A percentile compares a stretch with the other conserved stretches of the same genome.
These are phyloP conservation scores for Atkinsonella hypoxylon DNA, from an alignment of 2,329 filamentous ascomycete genomes.

Conservation along the genomic window DNA sequence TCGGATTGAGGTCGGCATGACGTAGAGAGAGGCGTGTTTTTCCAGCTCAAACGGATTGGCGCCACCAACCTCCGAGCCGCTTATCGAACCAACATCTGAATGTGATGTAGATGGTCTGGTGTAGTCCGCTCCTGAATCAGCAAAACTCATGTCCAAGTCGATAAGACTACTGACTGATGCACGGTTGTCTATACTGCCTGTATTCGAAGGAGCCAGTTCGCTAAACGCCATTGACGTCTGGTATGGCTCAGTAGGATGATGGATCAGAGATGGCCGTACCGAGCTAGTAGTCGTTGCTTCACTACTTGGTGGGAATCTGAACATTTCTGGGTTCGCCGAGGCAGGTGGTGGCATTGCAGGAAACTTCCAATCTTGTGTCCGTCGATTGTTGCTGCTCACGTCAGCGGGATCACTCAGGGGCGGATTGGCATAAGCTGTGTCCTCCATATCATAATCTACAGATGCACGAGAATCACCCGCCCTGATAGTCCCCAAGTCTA, in stretches of 20 bases:
- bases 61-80: constrained; percentile 42
- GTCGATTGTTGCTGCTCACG: constrained; percentile 33
- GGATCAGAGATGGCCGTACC: constrained; percentile 32
- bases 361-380: constrained; percentile 47
- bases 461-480: constrained; percentile 34
- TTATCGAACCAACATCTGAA: constrained; percentile 43
- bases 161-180: constrained; percentile 36
- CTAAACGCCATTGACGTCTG: constrained; percentile 28
- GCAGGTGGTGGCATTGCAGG: constrained; percentile 39
- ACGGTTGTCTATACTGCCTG: constrained; percentile 24
- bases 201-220: constrained; percentile 27
- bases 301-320: constrained; percentile 35
- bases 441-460: constrained; percentile 37
- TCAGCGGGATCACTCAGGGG: constrained; percentile 48
- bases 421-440: constrained; percentile 31
- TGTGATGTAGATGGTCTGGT: constrained; percentile 47
- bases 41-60: constrained; percentile 52
- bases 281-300: constrained; percentile 15
- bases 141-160: constrained; percentile 42
- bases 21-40: constrained; percentile 46
- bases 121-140: constrained; percentile 37
- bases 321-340: constrained; percentile 40
- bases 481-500: constrained; percentile 49
- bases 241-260: constrained; percentile 40
- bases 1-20: constrained; percentile 27